Evolutionary conservation across 148 eudicot species (phyloP).

Genomic region (Rhododendron ovatum): DNA sequence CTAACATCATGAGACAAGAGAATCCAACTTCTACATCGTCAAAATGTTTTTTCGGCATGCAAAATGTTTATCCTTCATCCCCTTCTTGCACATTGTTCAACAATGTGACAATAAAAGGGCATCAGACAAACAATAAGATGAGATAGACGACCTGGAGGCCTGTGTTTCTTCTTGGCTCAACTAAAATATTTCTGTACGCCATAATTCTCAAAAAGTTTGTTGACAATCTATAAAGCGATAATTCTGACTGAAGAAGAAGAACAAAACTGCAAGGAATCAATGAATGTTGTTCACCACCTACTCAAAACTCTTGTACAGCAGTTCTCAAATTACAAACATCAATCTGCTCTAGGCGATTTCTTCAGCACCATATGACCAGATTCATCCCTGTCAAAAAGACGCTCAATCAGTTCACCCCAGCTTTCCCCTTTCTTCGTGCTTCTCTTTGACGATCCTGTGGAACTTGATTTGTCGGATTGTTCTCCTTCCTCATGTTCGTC

Average conservation of each 20-base stretch:
- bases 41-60: neutral
- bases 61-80: neutral
- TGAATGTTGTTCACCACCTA: neutral
- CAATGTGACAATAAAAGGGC: neutral
- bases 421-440: conserved; percentile 36
- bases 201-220: neutral
- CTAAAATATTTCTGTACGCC: neutral
- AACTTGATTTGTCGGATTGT: conserved; percentile 29
- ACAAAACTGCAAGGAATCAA: neutral
- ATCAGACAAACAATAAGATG: neutral
- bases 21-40: neutral
- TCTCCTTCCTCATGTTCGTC: conserved; percentile 42
- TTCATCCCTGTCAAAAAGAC: conserved; percentile 72
- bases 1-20: neutral
- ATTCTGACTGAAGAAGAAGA: neutral
- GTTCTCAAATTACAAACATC: neutral
- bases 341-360: conserved; percentile 18
- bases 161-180: neutral
- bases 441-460: conserved; percentile 37
- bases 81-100: neutral
- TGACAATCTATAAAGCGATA: neutral
- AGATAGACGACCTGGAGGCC: neutral
- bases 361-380: conserved; percentile 54
- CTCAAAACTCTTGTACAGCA: neutral
- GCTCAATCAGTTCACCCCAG: conserved; percentile 75